A percentile compares a stretch with the other conserved stretches of the same genome.
phyloP scores from a whole-genome alignment of 495 filamentous ascomycete genomes.

The Penicillium crystallinum region DNA sequence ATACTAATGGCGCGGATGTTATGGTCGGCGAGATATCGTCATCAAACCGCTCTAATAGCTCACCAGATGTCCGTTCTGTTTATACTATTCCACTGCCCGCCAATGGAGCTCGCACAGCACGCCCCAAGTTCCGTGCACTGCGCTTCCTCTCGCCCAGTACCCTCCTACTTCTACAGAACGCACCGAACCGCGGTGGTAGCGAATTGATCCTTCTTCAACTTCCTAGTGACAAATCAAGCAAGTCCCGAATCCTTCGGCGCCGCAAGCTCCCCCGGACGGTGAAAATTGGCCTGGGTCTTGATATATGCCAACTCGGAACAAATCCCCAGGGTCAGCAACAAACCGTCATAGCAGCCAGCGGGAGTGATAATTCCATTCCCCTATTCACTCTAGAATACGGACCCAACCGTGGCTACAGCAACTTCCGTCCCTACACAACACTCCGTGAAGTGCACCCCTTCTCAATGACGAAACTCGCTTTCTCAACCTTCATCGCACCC shows the following conservation, averaged over 20 bases:
- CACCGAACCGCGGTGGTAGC: slow-evolving; percentile 52
- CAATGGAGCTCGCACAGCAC: slow-evolving; percentile 28
- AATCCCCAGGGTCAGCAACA: slow-evolving; percentile 57
- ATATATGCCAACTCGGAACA: slow-evolving; percentile 60
- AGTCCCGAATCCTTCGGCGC: slow-evolving; percentile 43
- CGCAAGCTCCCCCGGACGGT: slow-evolving; percentile 52
- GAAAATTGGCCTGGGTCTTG: slow-evolving; percentile 66
- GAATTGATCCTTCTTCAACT: slow-evolving; percentile 65
- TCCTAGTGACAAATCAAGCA: slow-evolving; percentile 12
- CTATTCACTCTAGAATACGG: slow-evolving; percentile 66
- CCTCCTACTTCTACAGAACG: slow-evolving; percentile 47
- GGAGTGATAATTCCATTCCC: slow-evolving; percentile 74
- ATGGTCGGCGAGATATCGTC: slow-evolving; percentile 40
- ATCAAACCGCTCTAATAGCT: slow-evolving; percentile 37
- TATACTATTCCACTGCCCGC: slow-evolving; percentile 58
- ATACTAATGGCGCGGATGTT: slow-evolving; percentile 75
- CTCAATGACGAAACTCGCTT: slow-evolving; percentile 78
- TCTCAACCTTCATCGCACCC: slow-evolving; percentile 66
- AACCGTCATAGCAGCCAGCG: slow-evolving; percentile 74
- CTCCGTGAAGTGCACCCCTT: slow-evolving; percentile 72
- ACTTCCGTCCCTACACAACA: slow-evolving; percentile 57
- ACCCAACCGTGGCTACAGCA: slow-evolving; percentile 46
- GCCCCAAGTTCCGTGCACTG: slow-evolving; percentile 56
- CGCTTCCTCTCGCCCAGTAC: slow-evolving; percentile 64
- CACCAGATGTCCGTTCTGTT: slow-evolving; percentile 52